Percentiles rank a stretch among this genome's conserved stretches.
Evolutionary conservation across 2,329 filamentous ascomycete species (phyloP).

Genomic region (Fusarium hainanense): DNA sequence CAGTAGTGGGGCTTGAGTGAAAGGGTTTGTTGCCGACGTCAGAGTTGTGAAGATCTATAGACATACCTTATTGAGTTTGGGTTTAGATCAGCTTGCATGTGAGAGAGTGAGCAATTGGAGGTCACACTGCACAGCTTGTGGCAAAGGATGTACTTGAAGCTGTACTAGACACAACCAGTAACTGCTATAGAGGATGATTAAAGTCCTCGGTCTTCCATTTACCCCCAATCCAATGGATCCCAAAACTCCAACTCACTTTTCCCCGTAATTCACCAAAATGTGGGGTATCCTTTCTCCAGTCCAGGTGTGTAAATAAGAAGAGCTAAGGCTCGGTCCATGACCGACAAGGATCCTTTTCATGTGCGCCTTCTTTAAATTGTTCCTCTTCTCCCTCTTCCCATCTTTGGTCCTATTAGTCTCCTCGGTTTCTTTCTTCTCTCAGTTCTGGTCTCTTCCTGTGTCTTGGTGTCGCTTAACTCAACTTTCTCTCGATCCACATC

Average conservation of each 20-base stretch:
- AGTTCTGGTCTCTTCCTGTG: background rate
- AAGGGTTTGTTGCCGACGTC: conserved; percentile 27
- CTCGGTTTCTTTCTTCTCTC: background rate
- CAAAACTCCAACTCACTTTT: conserved; percentile 27
- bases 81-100: conserved; percentile 12
- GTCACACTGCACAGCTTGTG: no score
- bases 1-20: conserved; percentile 30
- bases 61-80: no score
- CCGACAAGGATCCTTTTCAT: conserved; percentile 26
- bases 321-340: conserved; percentile 26
- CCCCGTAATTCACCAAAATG: conserved; percentile 23
- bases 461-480: background rate
- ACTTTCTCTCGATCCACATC: conserved; percentile 23
- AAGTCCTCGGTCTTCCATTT: conserved; percentile 24
- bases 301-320: conserved; percentile 35
- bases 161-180: background rate
- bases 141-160: background rate
- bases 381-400: conserved; percentile 14
- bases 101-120: conserved; percentile 11
- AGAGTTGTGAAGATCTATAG: conserved; percentile 13
- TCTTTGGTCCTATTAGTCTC: conserved; percentile 9
- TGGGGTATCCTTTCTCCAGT: conserved; percentile 37
- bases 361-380: conserved; percentile 31
- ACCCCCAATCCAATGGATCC: conserved; percentile 20
- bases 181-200: background rate